These are phyloP conservation scores for Mallotus nudiflorus DNA, from an alignment of 345 rosid genomes.

Conservation along the genomic window DNA sequence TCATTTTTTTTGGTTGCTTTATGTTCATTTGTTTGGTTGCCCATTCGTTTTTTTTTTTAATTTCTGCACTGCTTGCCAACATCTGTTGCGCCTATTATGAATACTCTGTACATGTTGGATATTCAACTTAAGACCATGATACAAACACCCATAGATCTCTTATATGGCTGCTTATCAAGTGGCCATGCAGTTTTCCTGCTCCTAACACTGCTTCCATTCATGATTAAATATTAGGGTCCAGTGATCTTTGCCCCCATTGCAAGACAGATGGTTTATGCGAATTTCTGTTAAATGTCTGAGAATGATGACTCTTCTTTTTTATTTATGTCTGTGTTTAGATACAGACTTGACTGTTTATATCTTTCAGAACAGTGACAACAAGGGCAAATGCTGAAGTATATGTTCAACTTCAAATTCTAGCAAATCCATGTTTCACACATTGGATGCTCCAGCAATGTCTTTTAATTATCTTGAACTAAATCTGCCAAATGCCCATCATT, in stretches of 20 bases:
- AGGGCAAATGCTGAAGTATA: too few relatives aligned
- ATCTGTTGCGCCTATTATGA: neutral
- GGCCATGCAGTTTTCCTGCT: neutral
- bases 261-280: too few relatives aligned
- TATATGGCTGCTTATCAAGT: neutral
- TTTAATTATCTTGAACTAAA: neutral
- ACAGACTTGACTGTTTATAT: neutral
- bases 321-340: neutral
- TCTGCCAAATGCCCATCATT: neutral
- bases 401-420: neutral
- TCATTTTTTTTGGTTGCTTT: conserved; percentile 2
- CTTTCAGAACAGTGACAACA: neutral
- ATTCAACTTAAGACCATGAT: neutral
- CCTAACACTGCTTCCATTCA: neutral
- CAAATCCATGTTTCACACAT: neutral
- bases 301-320: neutral
- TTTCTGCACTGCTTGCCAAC: neutral
- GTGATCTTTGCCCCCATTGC: neutral
- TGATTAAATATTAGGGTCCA: neutral
- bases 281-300: neutral
- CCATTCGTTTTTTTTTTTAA: neutral
- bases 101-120: neutral
- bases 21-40: too few relatives aligned
- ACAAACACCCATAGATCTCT: neutral
- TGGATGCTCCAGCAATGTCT: neutral